A percentile compares a stretch with the other conserved stretches of the same genome.
Evolutionary conservation across 176 grass and related monocot species (phyloP).

Genomic region (Rhynchospora breviuscula): DNA sequence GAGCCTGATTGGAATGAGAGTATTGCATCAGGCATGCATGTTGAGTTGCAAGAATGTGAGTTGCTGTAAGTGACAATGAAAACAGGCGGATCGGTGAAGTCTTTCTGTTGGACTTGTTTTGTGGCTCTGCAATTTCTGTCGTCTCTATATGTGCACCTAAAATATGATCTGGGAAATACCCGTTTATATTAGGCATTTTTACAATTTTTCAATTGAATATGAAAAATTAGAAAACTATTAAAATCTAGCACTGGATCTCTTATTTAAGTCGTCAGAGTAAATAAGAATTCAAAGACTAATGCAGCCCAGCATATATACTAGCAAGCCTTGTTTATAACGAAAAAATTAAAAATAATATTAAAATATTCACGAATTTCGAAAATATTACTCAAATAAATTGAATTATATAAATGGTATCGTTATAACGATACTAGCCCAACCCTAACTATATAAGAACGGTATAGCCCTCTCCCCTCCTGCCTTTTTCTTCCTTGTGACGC

Average conservation of each 20-base stretch:
- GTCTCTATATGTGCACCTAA: slow-evolving; percentile 33
- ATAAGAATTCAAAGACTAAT: no score
- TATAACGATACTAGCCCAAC: no score
- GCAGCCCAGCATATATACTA: no score
- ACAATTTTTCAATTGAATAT: background rate
- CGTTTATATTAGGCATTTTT: background rate
- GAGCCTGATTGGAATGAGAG: background rate
- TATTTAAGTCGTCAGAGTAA: no score
- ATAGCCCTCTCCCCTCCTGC: no score
- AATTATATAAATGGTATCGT: no score
- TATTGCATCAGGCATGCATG: background rate
- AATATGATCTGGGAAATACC: slow-evolving; percentile 25
- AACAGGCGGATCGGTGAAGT: slow-evolving; percentile 14
- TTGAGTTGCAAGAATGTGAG: slow-evolving; percentile 27
- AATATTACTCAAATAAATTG: no score
- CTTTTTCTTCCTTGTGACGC: no score
- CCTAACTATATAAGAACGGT: no score
- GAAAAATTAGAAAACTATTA: background rate
- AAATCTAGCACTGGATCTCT: background rate
- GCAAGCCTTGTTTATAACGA: no score
- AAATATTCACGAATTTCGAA: no score
- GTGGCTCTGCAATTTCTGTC: slow-evolving; percentile 23
- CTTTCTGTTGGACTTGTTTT: slow-evolving; percentile 36
- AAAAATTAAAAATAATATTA: no score
- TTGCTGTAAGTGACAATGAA: slow-evolving; percentile 26